Base-by-base conservation (phyloP, 1,284 basidiomycete genomes). In the Boletus subluridellus region DNA sequence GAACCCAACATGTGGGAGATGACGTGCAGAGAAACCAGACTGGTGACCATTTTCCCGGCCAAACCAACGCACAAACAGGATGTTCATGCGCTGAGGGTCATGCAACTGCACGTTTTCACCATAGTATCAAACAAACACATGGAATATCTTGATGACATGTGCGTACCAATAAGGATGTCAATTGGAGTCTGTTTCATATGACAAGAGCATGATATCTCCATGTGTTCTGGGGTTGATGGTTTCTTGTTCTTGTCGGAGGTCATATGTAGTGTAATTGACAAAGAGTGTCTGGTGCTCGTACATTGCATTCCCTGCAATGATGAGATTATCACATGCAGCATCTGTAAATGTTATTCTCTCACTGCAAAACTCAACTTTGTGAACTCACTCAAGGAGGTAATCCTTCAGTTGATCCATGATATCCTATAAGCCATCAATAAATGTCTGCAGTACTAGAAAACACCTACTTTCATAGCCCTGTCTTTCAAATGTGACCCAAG, bases 151-250 rank as follows among this genome's bases (percentile, higher is more conserved):
- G 14, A 38, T 1, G 1, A 59, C 14, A 0, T 17, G 17, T 1
- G 52, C 49, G 30, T 60, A 60, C 59, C 52, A 60, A 9, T 60
- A 60, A 7, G 59, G 44, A n/a, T 60, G 58, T 0, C 5, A 12
- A 6, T 55, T 26, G 0, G 14, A 1, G 3, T 60, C 45, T 7
- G 15, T 55, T 30, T 60, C 12, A 0, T 52, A 37, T 4, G 52
- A 54, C 1, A 60, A 28, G 0, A 60, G 14, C 59, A 60, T 60
- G 2, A 60, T 49, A 11, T 60, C 48, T 0, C 57, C 11, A 4
- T 12, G 24, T 2, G 37, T 49, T 0, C 5, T 14, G 5, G 52
- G 49, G 4, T 38, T 55, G 4, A 60, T 34, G 0, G 30, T 3
- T 10, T 60, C 59, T 35, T 60, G 52, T 0, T 52, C 28, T 0